Conservation (phyloP, 371 early-diverging fungal genomes). For the Sporodiniella umbellata region DNA sequence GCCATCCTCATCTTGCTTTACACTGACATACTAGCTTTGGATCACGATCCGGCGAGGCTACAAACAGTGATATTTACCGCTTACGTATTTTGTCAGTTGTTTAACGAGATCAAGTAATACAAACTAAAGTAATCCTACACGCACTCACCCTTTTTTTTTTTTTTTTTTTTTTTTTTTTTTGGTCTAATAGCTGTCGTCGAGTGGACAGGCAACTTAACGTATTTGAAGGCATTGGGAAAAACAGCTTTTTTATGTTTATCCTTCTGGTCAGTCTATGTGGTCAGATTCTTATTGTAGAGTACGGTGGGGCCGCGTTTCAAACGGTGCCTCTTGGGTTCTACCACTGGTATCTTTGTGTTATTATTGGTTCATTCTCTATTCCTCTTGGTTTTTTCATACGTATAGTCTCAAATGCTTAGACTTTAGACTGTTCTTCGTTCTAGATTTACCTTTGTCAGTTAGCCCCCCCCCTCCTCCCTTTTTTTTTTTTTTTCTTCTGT, state of each 20-base stretch:
- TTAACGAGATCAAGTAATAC: constrained; percentile 60
- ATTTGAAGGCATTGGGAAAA: constrained; percentile 51
- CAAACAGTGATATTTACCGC: constrained; percentile 65
- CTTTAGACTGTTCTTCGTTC: too few species aligned
- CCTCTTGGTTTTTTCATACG: constrained; percentile 72
- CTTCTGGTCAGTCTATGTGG: constrained; percentile 51
- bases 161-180: too few species aligned
- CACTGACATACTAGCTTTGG: constrained; percentile 21
- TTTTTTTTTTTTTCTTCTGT: too few species aligned
- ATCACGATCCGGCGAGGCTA: constrained; percentile 17
- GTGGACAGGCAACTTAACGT: constrained; percentile 65
- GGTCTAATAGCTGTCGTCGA: constrained; percentile 51
- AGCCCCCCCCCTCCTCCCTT: too few species aligned
- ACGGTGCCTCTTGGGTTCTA: constrained; percentile 41
- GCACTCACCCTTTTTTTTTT: not conserved
- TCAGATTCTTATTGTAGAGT: constrained; percentile 61
- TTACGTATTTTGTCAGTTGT: constrained; percentile 72
- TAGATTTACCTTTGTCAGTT: too few species aligned
- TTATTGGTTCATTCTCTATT: constrained; percentile 63
- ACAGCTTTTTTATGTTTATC: constrained; percentile 60
- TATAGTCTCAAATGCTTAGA: constrained; percentile 58
- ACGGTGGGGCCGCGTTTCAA: constrained; percentile 63
- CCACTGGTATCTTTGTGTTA: constrained; percentile 69
- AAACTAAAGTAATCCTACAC: not conserved
- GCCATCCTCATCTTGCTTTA: constrained; percentile 55